Conservation (phyloP, 345 rosid species). For the Barbarea vulgaris region DNA sequence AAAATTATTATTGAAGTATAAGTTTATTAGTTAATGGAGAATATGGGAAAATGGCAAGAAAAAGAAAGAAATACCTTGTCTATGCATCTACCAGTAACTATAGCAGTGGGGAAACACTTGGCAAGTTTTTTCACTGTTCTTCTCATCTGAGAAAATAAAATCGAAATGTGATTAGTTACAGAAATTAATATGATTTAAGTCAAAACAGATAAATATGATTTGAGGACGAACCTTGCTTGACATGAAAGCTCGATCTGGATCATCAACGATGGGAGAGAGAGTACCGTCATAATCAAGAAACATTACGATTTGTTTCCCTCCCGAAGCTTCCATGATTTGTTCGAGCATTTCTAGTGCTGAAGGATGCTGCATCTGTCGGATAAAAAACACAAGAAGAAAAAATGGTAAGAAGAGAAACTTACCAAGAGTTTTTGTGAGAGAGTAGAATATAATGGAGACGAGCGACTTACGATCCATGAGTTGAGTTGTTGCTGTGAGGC, state of each 20-base stretch:
- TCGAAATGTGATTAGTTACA: not conserved
- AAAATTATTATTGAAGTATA: not conserved
- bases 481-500: slow-evolving; percentile 41
- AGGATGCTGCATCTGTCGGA: slow-evolving; percentile 64
- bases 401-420: not conserved
- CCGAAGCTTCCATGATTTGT: slow-evolving; percentile 61
- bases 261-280: slow-evolving; percentile 90
- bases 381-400: not conserved
- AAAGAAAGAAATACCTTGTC: slow-evolving; percentile 67
- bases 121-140: slow-evolving; percentile 68
- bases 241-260: slow-evolving; percentile 96
- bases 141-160: slow-evolving; percentile 67
- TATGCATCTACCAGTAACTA: slow-evolving; percentile 91
- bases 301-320: slow-evolving; percentile 88
- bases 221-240: slow-evolving; percentile 64
- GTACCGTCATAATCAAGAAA: slow-evolving; percentile 96
- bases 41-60: slow-evolving; percentile 14
- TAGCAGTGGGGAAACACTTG: slow-evolving; percentile 79
- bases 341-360: slow-evolving; percentile 82
- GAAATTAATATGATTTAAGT: not conserved
- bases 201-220: not conserved
- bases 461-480: slow-evolving; percentile 68
- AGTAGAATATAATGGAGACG: slow-evolving; percentile 2
- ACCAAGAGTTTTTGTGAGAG: slow-evolving; percentile 7
- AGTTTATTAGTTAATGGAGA: not conserved